Evolutionary conservation across 164 flowering plant genomes (phyloP).

Genomic region (Chloranthus sessilifolius): DNA sequence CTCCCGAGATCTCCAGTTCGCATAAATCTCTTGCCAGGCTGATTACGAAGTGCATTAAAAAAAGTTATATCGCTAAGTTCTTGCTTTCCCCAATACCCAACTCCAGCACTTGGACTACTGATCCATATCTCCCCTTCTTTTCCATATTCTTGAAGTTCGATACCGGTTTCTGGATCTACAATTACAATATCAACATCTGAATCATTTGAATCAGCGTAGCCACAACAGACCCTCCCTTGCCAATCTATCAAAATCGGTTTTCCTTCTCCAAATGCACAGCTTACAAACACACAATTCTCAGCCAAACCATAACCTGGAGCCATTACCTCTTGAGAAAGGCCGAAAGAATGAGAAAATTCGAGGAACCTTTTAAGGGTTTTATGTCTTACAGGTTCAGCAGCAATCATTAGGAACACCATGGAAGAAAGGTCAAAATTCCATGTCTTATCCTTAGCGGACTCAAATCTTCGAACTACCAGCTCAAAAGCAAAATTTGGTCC

Average conservation of each 20-base stretch:
- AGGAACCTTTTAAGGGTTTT: constrained; percentile 58
- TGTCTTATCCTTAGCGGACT: constrained; percentile 36
- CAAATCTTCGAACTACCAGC: constrained; percentile 56
- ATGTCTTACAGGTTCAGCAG: constrained; percentile 82
- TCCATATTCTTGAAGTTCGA: constrained; percentile 46
- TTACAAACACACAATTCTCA: constrained; percentile 77
- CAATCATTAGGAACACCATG: constrained; percentile 70
- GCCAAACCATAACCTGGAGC: constrained; percentile 90
- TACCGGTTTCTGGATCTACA: constrained; percentile 59
- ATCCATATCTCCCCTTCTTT: constrained; percentile 88
- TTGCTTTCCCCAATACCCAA: constrained; percentile 75
- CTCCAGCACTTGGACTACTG: constrained; percentile 76
- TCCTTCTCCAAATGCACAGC: constrained; percentile 69
- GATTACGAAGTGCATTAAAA: constrained; percentile 32
- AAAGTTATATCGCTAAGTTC: constrained; percentile 57
- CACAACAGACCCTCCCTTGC: constrained; percentile 84
- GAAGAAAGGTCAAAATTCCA: constrained; percentile 56
- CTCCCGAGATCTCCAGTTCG: constrained; percentile 78
- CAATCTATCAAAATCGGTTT: constrained; percentile 64
- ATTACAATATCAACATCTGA: constrained; percentile 58
- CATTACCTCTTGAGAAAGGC: constrained; percentile 56
- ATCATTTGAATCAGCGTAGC: constrained; percentile 39
- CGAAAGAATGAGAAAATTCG: constrained; percentile 51
- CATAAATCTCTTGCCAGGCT: constrained; percentile 43
- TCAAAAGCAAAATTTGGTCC: constrained; percentile 85